Percentiles rank a stretch among this genome's conserved stretches.
phyloP scores from a whole-genome alignment of 202 grass and related monocot species.

The Hordeum pubiflorum region DNA sequence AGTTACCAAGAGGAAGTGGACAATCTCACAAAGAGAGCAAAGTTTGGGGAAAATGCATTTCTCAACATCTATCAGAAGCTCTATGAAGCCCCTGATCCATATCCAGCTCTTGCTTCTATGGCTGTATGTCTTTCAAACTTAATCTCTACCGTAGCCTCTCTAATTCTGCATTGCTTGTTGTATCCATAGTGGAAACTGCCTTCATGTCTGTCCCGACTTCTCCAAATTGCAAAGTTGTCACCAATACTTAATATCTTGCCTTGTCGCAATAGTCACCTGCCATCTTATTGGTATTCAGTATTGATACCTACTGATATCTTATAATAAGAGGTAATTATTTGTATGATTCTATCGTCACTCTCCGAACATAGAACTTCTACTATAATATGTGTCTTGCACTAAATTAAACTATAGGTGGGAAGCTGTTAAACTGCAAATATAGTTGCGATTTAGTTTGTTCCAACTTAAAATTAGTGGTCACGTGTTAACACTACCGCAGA shows the following conservation, averaged over 20 bases:
- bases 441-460: background rate
- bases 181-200: background rate
- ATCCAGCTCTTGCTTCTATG: constrained; percentile 93
- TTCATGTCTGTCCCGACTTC: background rate
- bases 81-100: constrained; percentile 99
- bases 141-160: background rate
- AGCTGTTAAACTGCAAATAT: constrained; percentile 17
- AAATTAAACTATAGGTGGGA: constrained; percentile 9
- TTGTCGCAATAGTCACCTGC: background rate
- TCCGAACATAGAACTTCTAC: background rate
- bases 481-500: background rate
- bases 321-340: background rate
- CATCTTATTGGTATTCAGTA: background rate
- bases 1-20: constrained; percentile 99
- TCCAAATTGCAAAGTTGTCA: constrained; percentile 16
- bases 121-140: constrained; percentile 56
- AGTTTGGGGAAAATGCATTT: constrained; percentile 99
- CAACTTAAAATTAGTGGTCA: background rate
- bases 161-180: background rate
- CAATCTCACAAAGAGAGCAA: constrained; percentile 99
- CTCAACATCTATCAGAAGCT: constrained; percentile 99
- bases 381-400: background rate
- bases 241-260: background rate
- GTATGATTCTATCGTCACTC: background rate
- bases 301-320: background rate